Evolutionary conservation across 1,139 yeast species (phyloP).

Genomic region (Candida buenavistaensis): DNA sequence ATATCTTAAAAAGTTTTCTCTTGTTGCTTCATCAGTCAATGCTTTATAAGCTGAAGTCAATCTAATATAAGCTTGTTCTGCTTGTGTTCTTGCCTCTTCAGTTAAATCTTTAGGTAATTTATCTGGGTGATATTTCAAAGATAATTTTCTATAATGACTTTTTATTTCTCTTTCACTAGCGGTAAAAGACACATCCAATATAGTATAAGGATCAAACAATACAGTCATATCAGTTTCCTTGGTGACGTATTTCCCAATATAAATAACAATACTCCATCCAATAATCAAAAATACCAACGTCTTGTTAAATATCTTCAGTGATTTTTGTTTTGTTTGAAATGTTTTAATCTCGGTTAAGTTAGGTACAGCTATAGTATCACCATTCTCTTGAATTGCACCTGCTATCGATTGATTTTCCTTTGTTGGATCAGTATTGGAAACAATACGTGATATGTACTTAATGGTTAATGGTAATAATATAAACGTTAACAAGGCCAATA

Average conservation of each 20-base stretch:
- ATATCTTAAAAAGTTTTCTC: constrained; percentile 77
- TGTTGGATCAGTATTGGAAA: constrained; percentile 22
- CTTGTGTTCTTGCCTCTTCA: constrained; percentile 51
- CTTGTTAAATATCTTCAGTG: constrained; percentile 44
- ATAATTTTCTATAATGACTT: constrained; percentile 79
- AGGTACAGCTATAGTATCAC: constrained; percentile 35
- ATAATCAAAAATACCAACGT: constrained; percentile 46
- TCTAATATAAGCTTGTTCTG: constrained; percentile 77
- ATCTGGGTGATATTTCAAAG: constrained; percentile 92
- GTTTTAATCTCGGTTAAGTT: constrained; percentile 42
- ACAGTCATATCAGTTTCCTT: constrained; percentile 45
- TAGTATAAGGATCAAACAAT: constrained; percentile 86
- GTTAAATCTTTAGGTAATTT: constrained; percentile 73
- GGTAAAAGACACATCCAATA: constrained; percentile 69
- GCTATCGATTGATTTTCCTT: constrained; percentile 23
- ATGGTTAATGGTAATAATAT: constrained; percentile 72
- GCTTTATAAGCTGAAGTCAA: constrained; percentile 94
- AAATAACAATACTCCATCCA: constrained; percentile 70
- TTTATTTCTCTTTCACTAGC: constrained; percentile 78
- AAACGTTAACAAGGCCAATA: constrained; percentile 63
- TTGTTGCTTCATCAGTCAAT: constrained; percentile 83
- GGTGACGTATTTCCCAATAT: constrained; percentile 49
- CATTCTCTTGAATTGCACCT: constrained; percentile 35
- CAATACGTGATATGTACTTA: constrained; percentile 35
- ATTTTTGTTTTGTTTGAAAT: constrained; percentile 39